Base-by-base conservation (phyloP, 2,329 filamentous ascomycete genomes). In the Biscogniauxia marginata region DNA sequence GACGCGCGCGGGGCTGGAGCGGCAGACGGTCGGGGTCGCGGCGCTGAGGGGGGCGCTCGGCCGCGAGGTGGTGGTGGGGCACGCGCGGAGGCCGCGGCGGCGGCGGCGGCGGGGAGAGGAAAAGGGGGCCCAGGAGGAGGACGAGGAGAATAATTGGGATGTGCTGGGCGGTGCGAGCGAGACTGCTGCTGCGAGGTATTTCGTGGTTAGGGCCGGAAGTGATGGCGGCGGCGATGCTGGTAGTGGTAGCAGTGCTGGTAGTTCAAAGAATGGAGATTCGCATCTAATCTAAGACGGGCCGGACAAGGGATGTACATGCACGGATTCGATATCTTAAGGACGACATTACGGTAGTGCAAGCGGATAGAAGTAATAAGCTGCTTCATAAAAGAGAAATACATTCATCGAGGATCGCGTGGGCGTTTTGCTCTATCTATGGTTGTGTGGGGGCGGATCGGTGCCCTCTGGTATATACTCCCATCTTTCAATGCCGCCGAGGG, bases 191-290 rank as follows among this genome's bases (percentile, higher is more conserved):
- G 30, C 9, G 13, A 84, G 81, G 62, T 96, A 87, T 66, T 93
- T 96, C 64, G 85, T 93, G 7, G 91, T 95, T 2, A 84, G 90
- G 61, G 86, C 82, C 62, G 79, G 78, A 11, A 58, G 60, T 39
- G 30, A 11, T 6, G 24, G 55, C 56, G 30, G 47, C 39, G 22
- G n/a, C n/a, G n/a, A n/a, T n/a, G n/a, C n/a, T n/a, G n/a, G n/a
- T n/a, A n/a, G n/a, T n/a, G n/a, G n/a, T n/a, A n/a, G n/a, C n/a
- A n/a, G n/a, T n/a, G n/a, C n/a, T n/a, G n/a, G n/a, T n/a, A n/a
- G n/a, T n/a, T n/a, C n/a, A n/a, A n/a, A n/a, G n/a, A n/a, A n/a
- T n/a, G n/a, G n/a, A n/a, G n/a, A n/a, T n/a, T n/a, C n/a, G n/a
- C n/a, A n/a, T n/a, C n/a, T n/a, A n/a, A n/a, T n/a, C n/a, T n/a